Base-by-base conservation (phyloP, 257 asterid genomes). In the Sherardia arvensis region DNA sequence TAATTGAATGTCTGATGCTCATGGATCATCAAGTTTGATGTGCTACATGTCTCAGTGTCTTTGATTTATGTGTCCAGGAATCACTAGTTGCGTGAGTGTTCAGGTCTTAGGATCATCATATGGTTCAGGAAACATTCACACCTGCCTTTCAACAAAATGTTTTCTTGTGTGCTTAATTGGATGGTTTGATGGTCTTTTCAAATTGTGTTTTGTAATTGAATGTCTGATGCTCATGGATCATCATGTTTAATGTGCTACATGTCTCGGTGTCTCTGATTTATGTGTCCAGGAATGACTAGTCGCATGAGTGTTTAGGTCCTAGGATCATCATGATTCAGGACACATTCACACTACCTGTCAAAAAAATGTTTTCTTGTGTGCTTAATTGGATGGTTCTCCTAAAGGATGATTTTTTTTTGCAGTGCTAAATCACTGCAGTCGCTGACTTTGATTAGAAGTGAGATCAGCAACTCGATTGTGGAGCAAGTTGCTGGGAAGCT, bases 341-440 rank as follows among this genome's bases (percentile, higher is more conserved):
- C 21, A 22, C 49, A 21, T 23, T 69, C 8, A n/a, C 30, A 26
- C 0, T 47, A 27, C 26, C 30, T 29, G 36, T 15, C n/a, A n/a
- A 20, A 34, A 18, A 25, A 6, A 59, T 29, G 7, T 7, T 53
- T 59, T 17, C 25, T 32, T 23, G 7, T 23, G 21, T 57, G 40
- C 18, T 23, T n/a, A 30, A 10, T 56, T 47, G 48, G 23, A 2
- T 64, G 55, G 30, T 38, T 62, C 22, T 62, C 22, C 57, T 15
- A 30, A 61, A 20, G 38, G 5, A 7, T 70, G 61, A 71, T 25
- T 74, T 76, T 72, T 49, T 47, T 33, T 75, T 83, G 81, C 80
- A 69, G 98, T 73, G 96, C 92, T 66, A 85, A 66, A 77, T 77
- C 81, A 53, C 78, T 91, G 8, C 79, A 72, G 59, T 80, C 84